Conservation (phyloP, 768 basidiomycete species). For the Kwoniella bestiolae region DNA sequence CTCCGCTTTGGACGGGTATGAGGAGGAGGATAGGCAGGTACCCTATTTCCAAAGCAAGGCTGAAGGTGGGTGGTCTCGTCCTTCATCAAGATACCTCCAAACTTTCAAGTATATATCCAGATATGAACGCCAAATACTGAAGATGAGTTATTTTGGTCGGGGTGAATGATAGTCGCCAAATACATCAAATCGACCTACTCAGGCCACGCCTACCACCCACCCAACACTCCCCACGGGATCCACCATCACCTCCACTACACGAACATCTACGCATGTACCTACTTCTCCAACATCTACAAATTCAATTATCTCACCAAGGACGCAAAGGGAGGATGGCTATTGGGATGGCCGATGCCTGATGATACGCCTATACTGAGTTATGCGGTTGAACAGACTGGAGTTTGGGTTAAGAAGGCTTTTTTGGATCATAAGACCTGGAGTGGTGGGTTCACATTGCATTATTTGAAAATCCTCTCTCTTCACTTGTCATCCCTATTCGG, state of each 20-base stretch:
- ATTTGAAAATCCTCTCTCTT: neutral
- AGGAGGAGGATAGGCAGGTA: constrained; percentile 5
- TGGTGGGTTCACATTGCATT: constrained; percentile 1
- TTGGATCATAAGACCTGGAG: constrained; percentile 5
- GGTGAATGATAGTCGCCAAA: constrained; percentile 8
- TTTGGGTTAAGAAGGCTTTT: constrained; percentile 17
- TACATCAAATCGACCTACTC: constrained; percentile 6
- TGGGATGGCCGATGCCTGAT: constrained; percentile 5
- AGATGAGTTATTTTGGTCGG: neutral
- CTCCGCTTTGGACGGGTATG: constrained; percentile 13
- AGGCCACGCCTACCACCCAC: neutral
- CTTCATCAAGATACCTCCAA: too few relatives aligned
- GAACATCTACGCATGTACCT: neutral
- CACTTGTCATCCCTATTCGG: too few relatives aligned
- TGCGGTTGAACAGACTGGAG: constrained; percentile 16
- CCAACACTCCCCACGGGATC: neutral
- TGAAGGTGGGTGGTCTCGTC: neutral
- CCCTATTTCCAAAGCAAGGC: constrained; percentile 10
- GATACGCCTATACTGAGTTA: constrained; percentile 1
- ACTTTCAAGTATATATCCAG: too few relatives aligned
- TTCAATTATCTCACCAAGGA: neutral
- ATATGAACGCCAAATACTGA: too few relatives aligned
- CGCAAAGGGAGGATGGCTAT: neutral
- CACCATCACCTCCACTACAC: neutral
- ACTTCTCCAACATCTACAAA: constrained; percentile 13